These are phyloP conservation scores for Ceratobasidium sp. DNA, from an alignment of 1,284 basidiomycete genomes.

Conservation along the genomic window DNA sequence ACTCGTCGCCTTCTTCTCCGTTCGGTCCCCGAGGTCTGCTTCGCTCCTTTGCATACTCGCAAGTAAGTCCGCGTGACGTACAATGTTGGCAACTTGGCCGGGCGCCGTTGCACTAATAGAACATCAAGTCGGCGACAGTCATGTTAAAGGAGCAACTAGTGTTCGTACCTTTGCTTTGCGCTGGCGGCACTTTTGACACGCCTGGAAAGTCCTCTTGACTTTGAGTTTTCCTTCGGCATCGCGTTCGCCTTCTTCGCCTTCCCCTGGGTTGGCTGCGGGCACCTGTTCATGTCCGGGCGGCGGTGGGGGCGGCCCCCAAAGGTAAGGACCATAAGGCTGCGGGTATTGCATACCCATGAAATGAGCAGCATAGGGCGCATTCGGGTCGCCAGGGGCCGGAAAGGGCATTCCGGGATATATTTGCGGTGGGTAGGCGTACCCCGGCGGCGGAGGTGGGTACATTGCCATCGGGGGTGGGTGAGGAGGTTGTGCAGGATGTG, in stretches of 20 bases:
- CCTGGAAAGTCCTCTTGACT: constrained; percentile 64
- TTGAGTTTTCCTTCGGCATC: constrained; percentile 43
- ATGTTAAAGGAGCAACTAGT: constrained; percentile 39
- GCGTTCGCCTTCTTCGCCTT: constrained; percentile 32
- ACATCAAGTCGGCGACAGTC: background rate
- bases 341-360: constrained; percentile 43
- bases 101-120: constrained; percentile 66
- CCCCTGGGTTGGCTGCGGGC: constrained; percentile 2
- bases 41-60: constrained; percentile 69
- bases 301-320: constrained; percentile 40
- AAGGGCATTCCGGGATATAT: constrained; percentile 41
- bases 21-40: constrained; percentile 52
- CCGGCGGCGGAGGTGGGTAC: constrained; percentile 38
- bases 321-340: constrained; percentile 41
- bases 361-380: constrained; percentile 33
- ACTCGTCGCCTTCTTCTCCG: constrained; percentile 35
- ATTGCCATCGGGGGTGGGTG: constrained; percentile 42
- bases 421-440: constrained; percentile 38
- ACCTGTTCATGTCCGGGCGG: constrained; percentile 39
- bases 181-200: constrained; percentile 70
- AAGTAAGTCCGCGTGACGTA: constrained; percentile 62
- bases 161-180: constrained; percentile 68
- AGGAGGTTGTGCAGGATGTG: constrained; percentile 25
- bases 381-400: constrained; percentile 32
- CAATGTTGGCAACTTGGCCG: constrained; percentile 67